These are phyloP conservation scores for Mycena maculata DNA, from an alignment of 768 basidiomycete genomes.

Conservation along the genomic window DNA sequence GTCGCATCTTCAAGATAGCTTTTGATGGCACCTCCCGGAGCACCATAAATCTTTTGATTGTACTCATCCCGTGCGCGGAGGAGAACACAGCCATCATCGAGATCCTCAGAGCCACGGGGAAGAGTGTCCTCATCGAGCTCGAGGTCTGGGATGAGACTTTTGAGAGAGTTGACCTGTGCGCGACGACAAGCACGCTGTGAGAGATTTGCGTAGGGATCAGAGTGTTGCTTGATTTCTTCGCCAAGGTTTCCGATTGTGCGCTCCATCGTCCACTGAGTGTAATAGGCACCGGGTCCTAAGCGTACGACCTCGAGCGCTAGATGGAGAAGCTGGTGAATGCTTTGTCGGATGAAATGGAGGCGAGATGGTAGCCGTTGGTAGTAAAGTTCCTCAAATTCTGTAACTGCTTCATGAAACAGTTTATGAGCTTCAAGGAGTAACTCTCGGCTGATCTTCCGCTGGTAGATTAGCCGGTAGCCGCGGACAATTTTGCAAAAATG, in stretches of 20 bases:
- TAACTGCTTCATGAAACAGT: neutral
- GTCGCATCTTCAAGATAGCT: neutral
- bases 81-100: slow-evolving; percentile 23
- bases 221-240: slow-evolving; percentile 12
- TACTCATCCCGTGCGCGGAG: slow-evolving; percentile 23
- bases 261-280: slow-evolving; percentile 21
- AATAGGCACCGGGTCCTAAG: slow-evolving; percentile 7
- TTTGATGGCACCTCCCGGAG: neutral
- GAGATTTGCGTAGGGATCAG: slow-evolving; percentile 11
- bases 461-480: neutral
- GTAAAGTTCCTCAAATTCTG: slow-evolving; percentile 9
- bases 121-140: neutral
- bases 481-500: slow-evolving; percentile 38
- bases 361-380: slow-evolving; percentile 4
- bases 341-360: slow-evolving; percentile 11
- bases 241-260: slow-evolving; percentile 22
- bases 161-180: slow-evolving; percentile 29
- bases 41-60: neutral
- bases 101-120: slow-evolving; percentile 9
- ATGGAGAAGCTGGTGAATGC: slow-evolving; percentile 12
- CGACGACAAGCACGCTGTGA: slow-evolving; percentile 13
- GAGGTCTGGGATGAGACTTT: slow-evolving; percentile 25
- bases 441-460: neutral
- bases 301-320: neutral
- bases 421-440: neutral